Evolutionary conservation across 2,329 filamentous ascomycete species (phyloP).

Genomic region (Fonsecaea multimorphosa): DNA sequence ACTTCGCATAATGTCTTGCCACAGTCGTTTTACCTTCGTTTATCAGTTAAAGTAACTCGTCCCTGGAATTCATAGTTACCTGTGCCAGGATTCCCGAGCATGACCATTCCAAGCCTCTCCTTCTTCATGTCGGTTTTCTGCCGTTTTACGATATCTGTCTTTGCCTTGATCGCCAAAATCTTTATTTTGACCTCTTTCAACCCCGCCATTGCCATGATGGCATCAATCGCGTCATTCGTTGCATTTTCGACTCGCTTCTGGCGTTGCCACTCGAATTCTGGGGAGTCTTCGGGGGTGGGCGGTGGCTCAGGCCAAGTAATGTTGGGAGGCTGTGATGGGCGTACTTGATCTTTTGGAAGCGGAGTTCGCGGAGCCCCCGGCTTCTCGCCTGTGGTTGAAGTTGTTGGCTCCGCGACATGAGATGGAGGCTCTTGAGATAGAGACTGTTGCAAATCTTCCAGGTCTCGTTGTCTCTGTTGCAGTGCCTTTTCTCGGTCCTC

Average conservation of each 20-base stretch:
- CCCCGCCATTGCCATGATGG: slow-evolving; percentile 73
- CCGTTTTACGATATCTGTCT: slow-evolving; percentile 64
- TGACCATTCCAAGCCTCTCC: slow-evolving; percentile 66
- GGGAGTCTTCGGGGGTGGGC: slow-evolving; percentile 42
- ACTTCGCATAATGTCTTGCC: slow-evolving; percentile 71
- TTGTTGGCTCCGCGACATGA: not conserved
- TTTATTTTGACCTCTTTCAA: slow-evolving; percentile 71
- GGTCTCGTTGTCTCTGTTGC: not conserved
- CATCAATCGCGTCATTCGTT: slow-evolving; percentile 62
- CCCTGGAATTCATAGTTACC: slow-evolving; percentile 50
- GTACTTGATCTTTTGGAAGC: slow-evolving; percentile 24
- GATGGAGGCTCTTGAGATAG: not conserved
- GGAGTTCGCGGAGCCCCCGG: not conserved
- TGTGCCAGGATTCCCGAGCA: slow-evolving; percentile 78
- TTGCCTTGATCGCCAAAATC: slow-evolving; percentile 68
- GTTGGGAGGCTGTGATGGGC: slow-evolving; percentile 36
- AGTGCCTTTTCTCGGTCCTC: not conserved
- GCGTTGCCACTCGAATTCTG: slow-evolving; percentile 63
- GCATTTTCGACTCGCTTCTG: slow-evolving; percentile 63
- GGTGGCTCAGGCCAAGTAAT: slow-evolving; percentile 36
- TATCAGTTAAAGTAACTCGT: slow-evolving; percentile 24
- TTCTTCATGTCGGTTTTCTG: slow-evolving; percentile 62
- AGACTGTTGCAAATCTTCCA: not conserved
- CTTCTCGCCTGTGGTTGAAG: not conserved
- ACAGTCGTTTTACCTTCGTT: slow-evolving; percentile 73